phyloP scores from a whole-genome alignment of 176 grass and related monocot species.

The Aegilops bicornis region DNA sequence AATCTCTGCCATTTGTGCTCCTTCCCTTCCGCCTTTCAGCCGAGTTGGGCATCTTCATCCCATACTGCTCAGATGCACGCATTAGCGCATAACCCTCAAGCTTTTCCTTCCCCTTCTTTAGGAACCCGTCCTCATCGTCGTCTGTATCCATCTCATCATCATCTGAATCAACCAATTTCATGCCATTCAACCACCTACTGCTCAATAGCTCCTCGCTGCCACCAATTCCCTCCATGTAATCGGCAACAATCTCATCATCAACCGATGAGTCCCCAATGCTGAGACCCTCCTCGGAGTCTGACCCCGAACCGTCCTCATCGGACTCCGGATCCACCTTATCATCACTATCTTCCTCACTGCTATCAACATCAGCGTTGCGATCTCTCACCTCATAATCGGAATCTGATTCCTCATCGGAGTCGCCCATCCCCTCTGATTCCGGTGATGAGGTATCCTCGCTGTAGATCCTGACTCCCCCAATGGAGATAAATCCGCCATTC shows the following conservation, averaged over 20 bases:
- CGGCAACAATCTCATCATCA: slow-evolving; percentile 65
- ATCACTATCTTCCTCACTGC: slow-evolving; percentile 20
- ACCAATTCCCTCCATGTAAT: slow-evolving; percentile 86
- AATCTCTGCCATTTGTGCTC: not conserved
- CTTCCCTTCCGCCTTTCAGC: slow-evolving; percentile 33
- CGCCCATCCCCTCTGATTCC: slow-evolving; percentile 48
- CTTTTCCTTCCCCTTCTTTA: slow-evolving; percentile 45
- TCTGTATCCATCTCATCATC: slow-evolving; percentile 44
- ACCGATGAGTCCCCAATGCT: slow-evolving; percentile 46
- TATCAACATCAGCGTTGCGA: slow-evolving; percentile 31
- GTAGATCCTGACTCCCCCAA: slow-evolving; percentile 77
- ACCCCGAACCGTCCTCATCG: slow-evolving; percentile 10
- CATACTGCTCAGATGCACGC: slow-evolving; percentile 65
- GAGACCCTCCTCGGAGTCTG: slow-evolving; percentile 35
- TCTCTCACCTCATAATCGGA: slow-evolving; percentile 25
- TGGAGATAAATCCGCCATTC: slow-evolving; percentile 61
- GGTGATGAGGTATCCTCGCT: slow-evolving; percentile 76
- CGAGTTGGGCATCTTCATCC: slow-evolving; percentile 66
- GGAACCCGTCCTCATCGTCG: slow-evolving; percentile 56
- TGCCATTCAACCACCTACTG: slow-evolving; percentile 31
- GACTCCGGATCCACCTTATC: slow-evolving; percentile 26
- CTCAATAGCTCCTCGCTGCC: slow-evolving; percentile 56
- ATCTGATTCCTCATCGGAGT: slow-evolving; percentile 35
- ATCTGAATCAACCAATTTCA: slow-evolving; percentile 56
- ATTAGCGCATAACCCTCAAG: slow-evolving; percentile 67